Percentiles rank a stretch among this genome's conserved stretches.
Conservation (phyloP, 768 basidiomycete species). For the Leccinellum albellum region DNA sequence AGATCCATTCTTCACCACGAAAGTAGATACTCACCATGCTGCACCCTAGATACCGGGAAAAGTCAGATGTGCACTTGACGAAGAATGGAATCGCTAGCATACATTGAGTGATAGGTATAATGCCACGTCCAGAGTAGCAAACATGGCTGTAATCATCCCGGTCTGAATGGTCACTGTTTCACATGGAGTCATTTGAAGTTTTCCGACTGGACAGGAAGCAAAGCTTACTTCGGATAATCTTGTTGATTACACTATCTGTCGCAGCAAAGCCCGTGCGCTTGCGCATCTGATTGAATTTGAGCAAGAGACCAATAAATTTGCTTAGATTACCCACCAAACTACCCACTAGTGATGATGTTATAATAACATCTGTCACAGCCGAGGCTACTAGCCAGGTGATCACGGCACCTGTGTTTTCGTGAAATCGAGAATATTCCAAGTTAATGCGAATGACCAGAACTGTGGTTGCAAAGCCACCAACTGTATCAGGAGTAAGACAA, state of each 20-base stretch:
- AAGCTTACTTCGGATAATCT: slow-evolving; percentile 38
- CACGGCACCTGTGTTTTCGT: neutral
- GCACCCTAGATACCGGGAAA: slow-evolving; percentile 3
- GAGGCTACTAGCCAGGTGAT: neutral
- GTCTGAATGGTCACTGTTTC: slow-evolving; percentile 29
- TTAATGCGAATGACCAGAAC: slow-evolving; percentile 17
- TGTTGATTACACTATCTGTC: slow-evolving; percentile 38
- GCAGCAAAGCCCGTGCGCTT: slow-evolving; percentile 41
- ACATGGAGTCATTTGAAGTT: neutral
- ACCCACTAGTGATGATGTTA: neutral
- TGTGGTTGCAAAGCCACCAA: slow-evolving; percentile 33
- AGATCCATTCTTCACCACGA: neutral
- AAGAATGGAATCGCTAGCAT: neutral
- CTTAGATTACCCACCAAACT: neutral
- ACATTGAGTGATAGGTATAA: slow-evolving; percentile 9
- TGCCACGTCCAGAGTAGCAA: slow-evolving; percentile 17
- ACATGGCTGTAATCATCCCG: slow-evolving; percentile 17
- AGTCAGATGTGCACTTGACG: neutral
- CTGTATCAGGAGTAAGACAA: slow-evolving; percentile 13
- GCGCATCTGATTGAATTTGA: slow-evolving; percentile 24
- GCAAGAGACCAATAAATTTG: neutral
- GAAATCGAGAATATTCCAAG: neutral
- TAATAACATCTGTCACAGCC: neutral
- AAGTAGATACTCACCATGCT: slow-evolving; percentile 18
- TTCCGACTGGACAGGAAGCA: neutral